Evolutionary conservation across 768 basidiomycete genomes (phyloP).

Genomic region (Suillus bovinus): DNA sequence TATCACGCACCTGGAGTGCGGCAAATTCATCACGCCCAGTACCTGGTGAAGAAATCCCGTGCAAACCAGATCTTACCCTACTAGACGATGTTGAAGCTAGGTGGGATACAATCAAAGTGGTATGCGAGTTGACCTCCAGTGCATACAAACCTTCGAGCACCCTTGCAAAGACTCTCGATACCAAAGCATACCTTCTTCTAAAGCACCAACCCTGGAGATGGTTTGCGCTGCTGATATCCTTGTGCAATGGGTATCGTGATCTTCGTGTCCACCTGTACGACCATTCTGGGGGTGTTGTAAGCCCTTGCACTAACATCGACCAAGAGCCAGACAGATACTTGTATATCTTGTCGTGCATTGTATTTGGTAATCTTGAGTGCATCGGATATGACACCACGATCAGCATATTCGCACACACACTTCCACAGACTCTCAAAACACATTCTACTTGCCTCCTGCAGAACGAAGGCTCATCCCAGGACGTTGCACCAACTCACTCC

Average conservation of each 20-base stretch:
- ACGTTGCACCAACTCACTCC: too few species aligned
- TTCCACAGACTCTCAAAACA: not conserved
- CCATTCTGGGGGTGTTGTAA: not conserved
- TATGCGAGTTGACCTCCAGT: not conserved
- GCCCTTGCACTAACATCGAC: not conserved
- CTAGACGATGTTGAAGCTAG: too few species aligned
- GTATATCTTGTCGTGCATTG: not conserved
- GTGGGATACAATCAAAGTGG: not conserved
- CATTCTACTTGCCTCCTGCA: not conserved
- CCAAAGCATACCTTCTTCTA: not conserved
- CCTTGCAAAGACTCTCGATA: not conserved
- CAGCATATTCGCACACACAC: not conserved
- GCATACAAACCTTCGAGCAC: not conserved
- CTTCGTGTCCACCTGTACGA: not conserved
- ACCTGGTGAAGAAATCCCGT: too few species aligned
- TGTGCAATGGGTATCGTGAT: not conserved
- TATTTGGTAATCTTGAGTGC: not conserved
- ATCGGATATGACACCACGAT: not conserved
- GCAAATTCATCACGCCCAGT: too few species aligned
- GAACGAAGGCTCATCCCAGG: too few species aligned
- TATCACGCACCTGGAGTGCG: not conserved
- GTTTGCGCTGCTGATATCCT: not conserved
- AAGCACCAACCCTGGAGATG: not conserved
- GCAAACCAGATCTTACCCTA: too few species aligned
- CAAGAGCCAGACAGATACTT: not conserved